Conservation (phyloP, 805 yeast species). For the Suhomyces sp. region DNA sequence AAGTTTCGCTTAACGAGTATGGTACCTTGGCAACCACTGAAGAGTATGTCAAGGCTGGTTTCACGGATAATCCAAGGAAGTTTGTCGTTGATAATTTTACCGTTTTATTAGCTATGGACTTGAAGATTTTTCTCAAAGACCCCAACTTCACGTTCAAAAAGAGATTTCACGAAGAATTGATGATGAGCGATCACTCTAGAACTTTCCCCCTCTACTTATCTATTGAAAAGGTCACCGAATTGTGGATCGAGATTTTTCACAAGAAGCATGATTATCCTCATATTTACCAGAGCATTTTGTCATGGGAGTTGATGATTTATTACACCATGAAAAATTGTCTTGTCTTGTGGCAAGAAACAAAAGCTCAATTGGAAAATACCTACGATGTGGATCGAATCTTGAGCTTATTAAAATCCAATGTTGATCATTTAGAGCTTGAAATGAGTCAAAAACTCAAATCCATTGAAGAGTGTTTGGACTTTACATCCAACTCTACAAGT, state of each 20-base stretch:
- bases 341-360: constrained; percentile 63
- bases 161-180: constrained; percentile 58
- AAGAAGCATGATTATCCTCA: constrained; percentile 30
- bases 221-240: constrained; percentile 30
- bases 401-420: constrained; percentile 38
- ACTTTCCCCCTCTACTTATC: constrained; percentile 50
- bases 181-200: constrained; percentile 53
- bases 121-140: constrained; percentile 52
- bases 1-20: constrained; percentile 39
- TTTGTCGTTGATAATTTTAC: constrained; percentile 46
- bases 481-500: constrained; percentile 41
- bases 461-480: constrained; percentile 46
- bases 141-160: constrained; percentile 61
- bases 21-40: constrained; percentile 42
- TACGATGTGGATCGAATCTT: constrained; percentile 53
- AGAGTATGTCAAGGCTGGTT: constrained; percentile 47
- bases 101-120: constrained; percentile 51
- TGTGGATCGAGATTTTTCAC: constrained; percentile 37
- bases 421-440: constrained; percentile 27
- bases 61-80: constrained; percentile 42
- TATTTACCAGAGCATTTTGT: constrained; percentile 40
- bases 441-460: constrained; percentile 18
- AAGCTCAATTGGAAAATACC: constrained; percentile 41
- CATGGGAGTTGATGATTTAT: constrained; percentile 56
- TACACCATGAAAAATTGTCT: constrained; percentile 56